Evolutionary conservation across 163 green algal genomes (phyloP).

Genomic region (Volvox carteri): DNA sequence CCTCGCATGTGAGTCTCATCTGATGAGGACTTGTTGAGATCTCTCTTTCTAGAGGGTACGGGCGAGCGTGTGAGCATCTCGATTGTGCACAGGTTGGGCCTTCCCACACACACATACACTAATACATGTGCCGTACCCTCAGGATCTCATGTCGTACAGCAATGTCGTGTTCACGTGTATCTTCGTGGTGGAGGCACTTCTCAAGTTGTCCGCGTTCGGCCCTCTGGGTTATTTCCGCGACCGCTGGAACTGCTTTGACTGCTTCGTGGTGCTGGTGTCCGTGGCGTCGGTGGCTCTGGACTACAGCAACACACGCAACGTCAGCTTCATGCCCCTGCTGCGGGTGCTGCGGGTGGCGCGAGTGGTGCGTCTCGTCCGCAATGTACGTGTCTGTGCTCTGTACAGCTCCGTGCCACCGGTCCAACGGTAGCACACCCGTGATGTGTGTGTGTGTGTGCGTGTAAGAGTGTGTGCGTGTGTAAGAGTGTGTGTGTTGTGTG

Average conservation of each 20-base stretch:
- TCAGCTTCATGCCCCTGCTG: constrained; percentile 70
- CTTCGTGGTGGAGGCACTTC: constrained; percentile 66
- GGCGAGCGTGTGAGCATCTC: no score
- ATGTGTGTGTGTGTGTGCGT: no score
- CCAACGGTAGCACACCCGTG: no score
- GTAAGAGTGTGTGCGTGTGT: no score
- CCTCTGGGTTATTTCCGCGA: constrained; percentile 65
- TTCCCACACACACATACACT: no score
- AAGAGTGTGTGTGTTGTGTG: no score
- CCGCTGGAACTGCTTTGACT: constrained; percentile 80
- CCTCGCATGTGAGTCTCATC: no score
- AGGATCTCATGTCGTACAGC: constrained; percentile 53
- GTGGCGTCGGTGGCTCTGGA: constrained; percentile 57
- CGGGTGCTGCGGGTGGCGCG: constrained; percentile 49
- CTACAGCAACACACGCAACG: constrained; percentile 40
- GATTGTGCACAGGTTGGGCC: no score
- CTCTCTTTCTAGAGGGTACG: no score
- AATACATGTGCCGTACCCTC: no score
- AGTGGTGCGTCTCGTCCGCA: constrained; percentile 74
- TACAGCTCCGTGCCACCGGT: no score
- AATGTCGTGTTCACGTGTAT: constrained; percentile 70
- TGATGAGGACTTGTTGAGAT: no score
- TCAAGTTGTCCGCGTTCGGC: constrained; percentile 65
- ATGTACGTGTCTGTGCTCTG: constrained; percentile 58
- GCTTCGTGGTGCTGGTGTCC: constrained; percentile 57